Evolutionary conservation across 768 basidiomycete species (phyloP), one percentile per base, ranked within the genome.

Genomic region (Tephrocybe sp.): DNA sequence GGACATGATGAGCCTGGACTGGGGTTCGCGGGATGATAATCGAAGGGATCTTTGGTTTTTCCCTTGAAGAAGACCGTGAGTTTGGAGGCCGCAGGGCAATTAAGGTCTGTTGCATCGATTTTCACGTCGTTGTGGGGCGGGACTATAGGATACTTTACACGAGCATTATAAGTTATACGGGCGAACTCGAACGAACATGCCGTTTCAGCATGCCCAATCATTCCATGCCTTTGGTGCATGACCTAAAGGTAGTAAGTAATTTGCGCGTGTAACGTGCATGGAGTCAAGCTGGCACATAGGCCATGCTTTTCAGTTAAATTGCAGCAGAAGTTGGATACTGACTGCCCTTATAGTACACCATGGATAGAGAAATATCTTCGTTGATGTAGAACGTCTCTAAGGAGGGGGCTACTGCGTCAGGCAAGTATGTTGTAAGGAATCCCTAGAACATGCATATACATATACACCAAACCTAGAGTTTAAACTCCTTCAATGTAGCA

Each of bases 1-100:
- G 25, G 12, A 22, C 21, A 36, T 3, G 37, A 49, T 22, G 46
- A 23, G 42, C 29, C 30, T 56, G 29, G 9, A 10, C 42, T 27
- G 61, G 52, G 12, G 58, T 61, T 33, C 58, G 49, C 3, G 63
- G 63, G 43, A 66, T 66, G 24, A 64, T 51, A 25, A 66, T 57
- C 9, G 59, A 56, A 42, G 64, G 62, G 11, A 55, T 48, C 31
- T 52, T 57, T 13, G 63, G 60, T 19, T 54, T 58, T 31, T 49
- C 48, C 37, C 38, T 39, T 2, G 42, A 40, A 49, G 54, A 45
- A 52, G 45, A 6, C 18, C 45, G 36, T 19, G 27, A 6, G 16
- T 33, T 24, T 25, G 49, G 50, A 47, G 24, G 40, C 27, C 36
- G 44, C 23, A 47, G 53, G 11, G 50, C 47, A 10, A 47, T 41